These are phyloP conservation scores for Gremmenia infestans DNA, from an alignment of 2,329 filamentous ascomycete species.

Conservation along the genomic window DNA sequence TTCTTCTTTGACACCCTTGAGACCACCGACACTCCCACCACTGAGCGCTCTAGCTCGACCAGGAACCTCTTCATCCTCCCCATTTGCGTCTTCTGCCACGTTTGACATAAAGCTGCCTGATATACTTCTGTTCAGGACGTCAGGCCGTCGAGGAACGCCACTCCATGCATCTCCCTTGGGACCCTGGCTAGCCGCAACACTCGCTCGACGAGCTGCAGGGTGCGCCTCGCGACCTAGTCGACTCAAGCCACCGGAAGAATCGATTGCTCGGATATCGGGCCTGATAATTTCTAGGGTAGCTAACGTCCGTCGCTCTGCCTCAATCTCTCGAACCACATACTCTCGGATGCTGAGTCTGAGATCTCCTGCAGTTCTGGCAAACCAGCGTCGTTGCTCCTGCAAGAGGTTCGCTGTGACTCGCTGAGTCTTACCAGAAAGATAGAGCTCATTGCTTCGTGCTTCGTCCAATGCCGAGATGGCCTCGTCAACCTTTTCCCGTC, in stretches of 20 bases:
- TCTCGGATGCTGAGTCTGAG: conserved; percentile 80
- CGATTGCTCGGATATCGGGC: conserved; percentile 88
- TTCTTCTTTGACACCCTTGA: conserved; percentile 65
- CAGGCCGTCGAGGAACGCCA: conserved; percentile 73
- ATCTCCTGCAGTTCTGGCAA: conserved; percentile 78
- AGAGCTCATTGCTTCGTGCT: conserved; percentile 73
- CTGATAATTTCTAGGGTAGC: conserved; percentile 91
- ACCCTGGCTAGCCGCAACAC: conserved; percentile 81
- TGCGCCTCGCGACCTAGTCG: conserved; percentile 85
- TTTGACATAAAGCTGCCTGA: conserved; percentile 67
- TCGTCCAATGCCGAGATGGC: conserved; percentile 90
- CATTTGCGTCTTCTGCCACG: conserved; percentile 58
- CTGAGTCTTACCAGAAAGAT: conserved; percentile 79
- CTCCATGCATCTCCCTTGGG: conserved; percentile 99
- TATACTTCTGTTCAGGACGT: conserved; percentile 72
- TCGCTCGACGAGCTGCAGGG: conserved; percentile 65
- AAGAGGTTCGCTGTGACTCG: conserved; percentile 86
- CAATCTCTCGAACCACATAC: conserved; percentile 90
- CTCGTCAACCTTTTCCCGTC: conserved; percentile 94
- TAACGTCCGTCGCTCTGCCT: conserved; percentile 86
- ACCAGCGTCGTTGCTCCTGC: conserved; percentile 87
- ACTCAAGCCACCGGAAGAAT: conserved; percentile 83
- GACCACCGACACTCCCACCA: conserved; percentile 34
- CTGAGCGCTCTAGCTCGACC: conserved; percentile 28
- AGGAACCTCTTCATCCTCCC: conserved; percentile 42